Evolutionary conservation across 2,329 filamentous ascomycete species (phyloP), one percentile per base, ranked within the genome.

Genomic region (Cryphonectria carpinicola): DNA sequence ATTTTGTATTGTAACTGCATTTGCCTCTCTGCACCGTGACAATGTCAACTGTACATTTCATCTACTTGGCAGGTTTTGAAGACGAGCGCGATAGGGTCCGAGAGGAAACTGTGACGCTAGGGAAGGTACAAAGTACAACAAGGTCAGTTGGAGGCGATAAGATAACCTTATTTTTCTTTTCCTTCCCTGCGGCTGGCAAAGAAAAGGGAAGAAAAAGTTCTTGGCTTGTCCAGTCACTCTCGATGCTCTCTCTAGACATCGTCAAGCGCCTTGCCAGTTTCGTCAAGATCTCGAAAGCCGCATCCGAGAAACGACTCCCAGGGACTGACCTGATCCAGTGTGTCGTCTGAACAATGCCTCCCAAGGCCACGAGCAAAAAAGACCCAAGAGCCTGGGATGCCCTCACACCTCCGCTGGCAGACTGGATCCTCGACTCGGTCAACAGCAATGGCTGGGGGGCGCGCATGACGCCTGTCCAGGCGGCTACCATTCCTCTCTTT

Each of bases 401-500:
- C 19, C 83, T 94, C 68, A 91, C 88, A 1, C 92, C 92, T 22
- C 83, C 90, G 7, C 82, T 94, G 43, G 92, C 92, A 72, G 86
- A 91, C 88, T 98, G 95, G 94, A 89, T 96, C 70, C 84, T 96
- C 68, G 93, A 97, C 74, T 94, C 94, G 71, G 90, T 97, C 65
- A 73, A 71, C 63, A 69, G 68, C 74, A 95, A 96, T 91, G 93
- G 94, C 72, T 97, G 97, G 71, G 71, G 70, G 81, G 84, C 86
- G 73, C 91, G 92, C 79, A 95, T 96, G 87, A 98, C 95, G 4
- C 95, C 95, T 0, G 95, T 98, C n/a, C 95, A 98, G 82, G 93
- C 95, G 61, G 95, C 94, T 71, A 92, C 93, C 5, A 92, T 98
- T 74, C 94, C 94, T 17, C 88, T 97, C 66, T 96, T 97, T 79